Evolutionary conservation across 768 basidiomycete species (phyloP).

Genomic region (Boletus vermiculosoides): DNA sequence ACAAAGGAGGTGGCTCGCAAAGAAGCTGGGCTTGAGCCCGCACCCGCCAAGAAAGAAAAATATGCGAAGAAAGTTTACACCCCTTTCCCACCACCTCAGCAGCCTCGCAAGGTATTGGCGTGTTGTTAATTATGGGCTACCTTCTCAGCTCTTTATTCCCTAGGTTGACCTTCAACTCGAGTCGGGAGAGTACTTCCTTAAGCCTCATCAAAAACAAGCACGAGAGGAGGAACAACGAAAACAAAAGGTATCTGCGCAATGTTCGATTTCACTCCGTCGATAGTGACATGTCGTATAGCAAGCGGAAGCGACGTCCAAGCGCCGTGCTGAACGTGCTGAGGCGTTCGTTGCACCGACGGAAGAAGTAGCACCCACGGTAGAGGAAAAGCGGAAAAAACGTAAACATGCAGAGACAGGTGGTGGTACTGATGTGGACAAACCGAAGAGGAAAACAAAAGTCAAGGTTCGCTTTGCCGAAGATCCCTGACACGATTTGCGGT

Average conservation of each 20-base stretch:
- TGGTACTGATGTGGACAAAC: conserved; percentile 37
- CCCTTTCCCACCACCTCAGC: conserved; percentile 96
- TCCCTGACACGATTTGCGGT: conserved; percentile 6
- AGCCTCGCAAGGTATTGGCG: conserved; percentile 78
- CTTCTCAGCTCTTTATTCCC: conserved; percentile 5
- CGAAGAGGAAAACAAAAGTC: conserved; percentile 39
- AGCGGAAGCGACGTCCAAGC: conserved; percentile 67
- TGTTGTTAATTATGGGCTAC: not conserved
- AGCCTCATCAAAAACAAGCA: conserved; percentile 79
- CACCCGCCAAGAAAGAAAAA: conserved; percentile 42
- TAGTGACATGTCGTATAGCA: conserved; percentile 50
- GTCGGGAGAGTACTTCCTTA: conserved; percentile 98
- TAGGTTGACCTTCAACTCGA: conserved; percentile 93
- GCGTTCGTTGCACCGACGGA: conserved; percentile 90
- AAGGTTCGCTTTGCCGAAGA: conserved; percentile 20
- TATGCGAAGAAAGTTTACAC: conserved; percentile 89
- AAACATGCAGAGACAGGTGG: conserved; percentile 43
- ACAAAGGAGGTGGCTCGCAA: conserved; percentile 61
- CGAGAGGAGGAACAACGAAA: conserved; percentile 68
- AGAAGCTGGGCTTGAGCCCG: conserved; percentile 61
- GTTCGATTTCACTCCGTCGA: not conserved
- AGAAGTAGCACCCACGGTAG: conserved; percentile 64
- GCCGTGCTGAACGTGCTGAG: conserved; percentile 79
- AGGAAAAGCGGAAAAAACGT: conserved; percentile 68
- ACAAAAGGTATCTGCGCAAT: conserved; percentile 50